phyloP scores from a whole-genome alignment of 495 filamentous ascomycete species.

The Penicillium pancosmium region DNA sequence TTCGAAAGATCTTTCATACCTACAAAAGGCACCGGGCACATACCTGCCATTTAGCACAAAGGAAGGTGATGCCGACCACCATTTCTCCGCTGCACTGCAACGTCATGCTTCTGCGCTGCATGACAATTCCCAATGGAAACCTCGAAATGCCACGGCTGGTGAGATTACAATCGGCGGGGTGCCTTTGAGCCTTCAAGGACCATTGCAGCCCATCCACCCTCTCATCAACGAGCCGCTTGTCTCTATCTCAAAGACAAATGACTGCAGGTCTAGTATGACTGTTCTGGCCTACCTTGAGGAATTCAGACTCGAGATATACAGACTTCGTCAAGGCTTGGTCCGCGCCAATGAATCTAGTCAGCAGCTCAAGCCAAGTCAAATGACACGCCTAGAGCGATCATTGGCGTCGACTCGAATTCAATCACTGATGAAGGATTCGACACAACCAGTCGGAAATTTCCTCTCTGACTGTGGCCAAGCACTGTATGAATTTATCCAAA shows the following conservation, averaged over 20 bases:
- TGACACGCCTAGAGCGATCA: conserved; percentile 73
- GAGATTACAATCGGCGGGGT: conserved; percentile 32
- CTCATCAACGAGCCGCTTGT: conserved; percentile 48
- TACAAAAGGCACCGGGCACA: conserved; percentile 37
- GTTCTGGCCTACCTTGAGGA: conserved; percentile 44
- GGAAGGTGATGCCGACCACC: conserved; percentile 13
- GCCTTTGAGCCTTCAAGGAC: conserved; percentile 34
- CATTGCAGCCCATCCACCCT: conserved; percentile 44
- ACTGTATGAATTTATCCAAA: conserved; percentile 43
- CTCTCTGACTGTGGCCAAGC: conserved; percentile 46
- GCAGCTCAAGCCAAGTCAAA: conserved; percentile 57
- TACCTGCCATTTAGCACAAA: conserved; percentile 23
- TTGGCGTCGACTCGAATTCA: conserved; percentile 58
- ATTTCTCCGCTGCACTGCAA: conserved; percentile 29
- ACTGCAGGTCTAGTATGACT: conserved; percentile 28
- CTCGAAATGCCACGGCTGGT: conserved; percentile 28
- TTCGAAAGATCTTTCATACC: conserved; percentile 50
- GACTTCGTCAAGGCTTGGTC: conserved; percentile 38
- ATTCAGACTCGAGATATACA: conserved; percentile 41
- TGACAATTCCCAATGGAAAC: conserved; percentile 44
- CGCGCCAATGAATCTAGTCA: conserved; percentile 41
- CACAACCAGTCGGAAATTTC: conserved; percentile 53
- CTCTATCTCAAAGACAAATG: conserved; percentile 30
- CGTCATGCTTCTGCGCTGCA: conserved; percentile 38
- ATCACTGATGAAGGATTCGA: conserved; percentile 66